Conservation (phyloP, 73 alveolate genomes). For the Symbiodinium pilosum region DNA sequence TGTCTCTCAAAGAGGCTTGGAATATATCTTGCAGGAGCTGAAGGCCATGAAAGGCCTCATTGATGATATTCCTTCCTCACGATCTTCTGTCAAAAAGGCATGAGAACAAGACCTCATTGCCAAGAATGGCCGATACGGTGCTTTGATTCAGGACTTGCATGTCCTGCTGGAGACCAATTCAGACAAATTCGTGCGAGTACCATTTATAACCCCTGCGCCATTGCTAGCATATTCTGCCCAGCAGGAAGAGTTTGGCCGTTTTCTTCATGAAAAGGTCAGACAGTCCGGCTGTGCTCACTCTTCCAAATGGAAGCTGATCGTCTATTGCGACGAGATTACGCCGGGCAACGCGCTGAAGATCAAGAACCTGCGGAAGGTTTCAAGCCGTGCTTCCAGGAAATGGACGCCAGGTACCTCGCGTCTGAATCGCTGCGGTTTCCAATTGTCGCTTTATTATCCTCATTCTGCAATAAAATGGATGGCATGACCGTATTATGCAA, state of each 20-base stretch:
- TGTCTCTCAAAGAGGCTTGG: background rate
- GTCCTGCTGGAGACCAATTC: background rate
- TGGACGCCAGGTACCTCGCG: too few species aligned
- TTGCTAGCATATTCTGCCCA: background rate
- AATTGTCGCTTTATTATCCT: too few species aligned
- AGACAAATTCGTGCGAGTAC: background rate
- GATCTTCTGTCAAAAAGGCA: background rate
- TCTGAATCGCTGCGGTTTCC: too few species aligned
- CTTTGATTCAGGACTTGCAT: background rate
- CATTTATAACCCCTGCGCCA: background rate
- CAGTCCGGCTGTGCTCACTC: too few species aligned
- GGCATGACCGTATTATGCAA: too few species aligned
- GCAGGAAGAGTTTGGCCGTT: background rate
- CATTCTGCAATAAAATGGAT: too few species aligned
- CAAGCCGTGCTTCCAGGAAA: too few species aligned
- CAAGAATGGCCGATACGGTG: background rate
- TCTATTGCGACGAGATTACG: too few species aligned
- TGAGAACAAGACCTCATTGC: background rate
- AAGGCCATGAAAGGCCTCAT: background rate
- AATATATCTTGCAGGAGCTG: background rate
- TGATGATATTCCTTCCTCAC: background rate
- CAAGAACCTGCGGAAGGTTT: too few species aligned
- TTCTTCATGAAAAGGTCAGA: too few species aligned
- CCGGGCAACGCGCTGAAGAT: too few species aligned
- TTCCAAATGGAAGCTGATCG: too few species aligned